A percentile compares a stretch with the other conserved stretches of the same genome.
These are phyloP conservation scores for Aspergillus sp. DNA, from an alignment of 2,329 filamentous ascomycete genomes.

Conservation along the genomic window DNA sequence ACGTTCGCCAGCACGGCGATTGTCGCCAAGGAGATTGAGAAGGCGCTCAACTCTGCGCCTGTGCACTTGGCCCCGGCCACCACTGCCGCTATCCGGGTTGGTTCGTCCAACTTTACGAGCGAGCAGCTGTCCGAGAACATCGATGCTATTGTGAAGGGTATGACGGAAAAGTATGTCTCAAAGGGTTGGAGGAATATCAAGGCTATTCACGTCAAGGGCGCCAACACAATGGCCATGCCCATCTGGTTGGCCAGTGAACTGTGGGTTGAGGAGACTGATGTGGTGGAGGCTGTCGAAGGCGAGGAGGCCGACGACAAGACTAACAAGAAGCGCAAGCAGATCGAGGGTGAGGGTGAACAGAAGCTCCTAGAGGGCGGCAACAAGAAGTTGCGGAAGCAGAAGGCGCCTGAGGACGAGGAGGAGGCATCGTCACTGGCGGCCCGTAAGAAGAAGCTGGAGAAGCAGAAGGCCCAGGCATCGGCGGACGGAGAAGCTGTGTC, in stretches of 20 bases:
- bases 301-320: conserved; percentile 41
- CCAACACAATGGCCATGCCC: conserved; percentile 85
- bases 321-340: conserved; percentile 62
- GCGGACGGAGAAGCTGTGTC: conserved; percentile 45
- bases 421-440: conserved; percentile 39
- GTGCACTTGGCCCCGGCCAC: conserved; percentile 79
- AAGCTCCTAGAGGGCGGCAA: conserved; percentile 35
- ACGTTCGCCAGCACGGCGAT: conserved; percentile 64
- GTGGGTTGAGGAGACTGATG: conserved; percentile 78
- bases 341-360: conserved; percentile 31
- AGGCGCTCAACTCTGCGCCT: conserved; percentile 74
- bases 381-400: conserved; percentile 48
- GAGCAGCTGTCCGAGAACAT: conserved; percentile 82
- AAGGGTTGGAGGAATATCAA: conserved; percentile 87
- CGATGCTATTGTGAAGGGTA: conserved; percentile 67
- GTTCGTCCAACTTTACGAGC: conserved; percentile 72
- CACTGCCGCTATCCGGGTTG: conserved; percentile 80
- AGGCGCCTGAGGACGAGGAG: conserved; percentile 43
- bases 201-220: conserved; percentile 86
- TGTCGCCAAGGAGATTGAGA: conserved; percentile 80
- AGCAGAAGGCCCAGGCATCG: conserved; percentile 54
- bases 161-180: conserved; percentile 80
- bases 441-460: conserved; percentile 55
- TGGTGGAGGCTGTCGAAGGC: conserved; percentile 58
- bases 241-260: conserved; percentile 93